phyloP scores from a whole-genome alignment of 768 basidiomycete species.

The Strobilomyces dryophilus region DNA sequence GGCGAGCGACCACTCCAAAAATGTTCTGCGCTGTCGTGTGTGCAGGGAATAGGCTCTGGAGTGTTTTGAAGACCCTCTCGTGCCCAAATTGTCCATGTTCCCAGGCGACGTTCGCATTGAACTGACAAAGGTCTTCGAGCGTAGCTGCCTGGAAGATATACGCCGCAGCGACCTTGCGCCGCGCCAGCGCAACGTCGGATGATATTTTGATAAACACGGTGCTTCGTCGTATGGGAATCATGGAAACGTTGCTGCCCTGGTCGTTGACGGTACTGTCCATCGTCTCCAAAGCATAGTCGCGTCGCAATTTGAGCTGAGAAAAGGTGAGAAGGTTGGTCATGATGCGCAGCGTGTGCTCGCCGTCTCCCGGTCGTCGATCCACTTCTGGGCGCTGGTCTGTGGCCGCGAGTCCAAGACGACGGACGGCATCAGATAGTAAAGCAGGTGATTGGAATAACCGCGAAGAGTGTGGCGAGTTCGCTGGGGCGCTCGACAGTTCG shows the following conservation, averaged over 20 bases:
- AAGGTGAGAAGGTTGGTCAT: constrained; percentile 74
- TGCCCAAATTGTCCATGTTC: constrained; percentile 62
- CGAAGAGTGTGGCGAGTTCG: constrained; percentile 22
- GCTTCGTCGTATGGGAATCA: constrained; percentile 44
- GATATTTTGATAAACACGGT: constrained; percentile 57
- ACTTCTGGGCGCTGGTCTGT: constrained; percentile 45
- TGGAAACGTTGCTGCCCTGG: constrained; percentile 15
- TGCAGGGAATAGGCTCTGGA: constrained; percentile 46
- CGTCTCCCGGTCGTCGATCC: constrained; percentile 43
- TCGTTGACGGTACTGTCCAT: constrained; percentile 30
- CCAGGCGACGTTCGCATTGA: constrained; percentile 59
- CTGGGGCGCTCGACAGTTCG: constrained; percentile 49
- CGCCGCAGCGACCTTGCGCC: constrained; percentile 51
- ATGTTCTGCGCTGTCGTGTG: constrained; percentile 21
- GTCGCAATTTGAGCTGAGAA: constrained; percentile 40
- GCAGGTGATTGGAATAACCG: constrained; percentile 58
- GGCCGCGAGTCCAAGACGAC: constrained; percentile 58
- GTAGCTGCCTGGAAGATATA: constrained; percentile 52
- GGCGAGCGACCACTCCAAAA: constrained; percentile 26
- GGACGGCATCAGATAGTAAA: constrained; percentile 69
- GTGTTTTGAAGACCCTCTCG: constrained; percentile 59
- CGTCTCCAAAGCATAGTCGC: constrained; percentile 39
- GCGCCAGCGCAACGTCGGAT: constrained; percentile 43
- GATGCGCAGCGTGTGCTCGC: constrained; percentile 61
- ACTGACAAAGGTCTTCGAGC: constrained; percentile 47